Base-by-base conservation (phyloP, 1,139 yeast species). In the Kodamaea plutei region DNA sequence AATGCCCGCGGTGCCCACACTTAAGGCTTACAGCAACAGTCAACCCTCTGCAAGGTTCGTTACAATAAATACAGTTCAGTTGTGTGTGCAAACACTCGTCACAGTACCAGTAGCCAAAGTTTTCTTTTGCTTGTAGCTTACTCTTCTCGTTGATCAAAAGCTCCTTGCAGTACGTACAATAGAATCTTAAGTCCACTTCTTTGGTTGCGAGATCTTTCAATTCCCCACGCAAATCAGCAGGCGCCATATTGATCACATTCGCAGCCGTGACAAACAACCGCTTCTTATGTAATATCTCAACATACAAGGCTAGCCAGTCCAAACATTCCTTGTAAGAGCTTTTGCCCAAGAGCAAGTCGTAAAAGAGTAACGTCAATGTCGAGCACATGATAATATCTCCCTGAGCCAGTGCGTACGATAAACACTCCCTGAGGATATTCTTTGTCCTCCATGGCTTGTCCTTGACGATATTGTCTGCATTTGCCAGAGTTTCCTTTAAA, bases 1-100 rank as follows among this genome's bases (percentile, higher is more conserved):
- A 78, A 55, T 91, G 98, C 1, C 94, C 89, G 34, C 79, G 69
- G 54, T 91, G 97, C 0, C 96, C 96, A 61, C 97, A 91, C 27
- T 64, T 71, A 32, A 84, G 58, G 43, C 69, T 62, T 14, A 79
- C 61, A n/a, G 76, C 76, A 15, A 84, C 74, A 8, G 80, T 72
- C 33, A 84, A 62, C 0, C 95, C 94, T 45, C 73, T 75, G 44
- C 89, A 69, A 2, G 95, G 91, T 47, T 76, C 81, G 39, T 80
- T 70, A 52, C 97, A 91, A 39, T 82, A 75, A n/a, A 80, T 69
- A 54, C 97, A 91, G 25, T 78, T 73, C 41, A 75, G 80, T 40
- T 76, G 80, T 17, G 65, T 64, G 26, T 57, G 62, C 3, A 66
- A 61, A 52, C 96, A 89, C 25, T 67, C 68, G 31, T 79, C 87